Base-by-base conservation (phyloP, 768 basidiomycete species). In the button mushroom (Agaricus bisporus) region DNA sequence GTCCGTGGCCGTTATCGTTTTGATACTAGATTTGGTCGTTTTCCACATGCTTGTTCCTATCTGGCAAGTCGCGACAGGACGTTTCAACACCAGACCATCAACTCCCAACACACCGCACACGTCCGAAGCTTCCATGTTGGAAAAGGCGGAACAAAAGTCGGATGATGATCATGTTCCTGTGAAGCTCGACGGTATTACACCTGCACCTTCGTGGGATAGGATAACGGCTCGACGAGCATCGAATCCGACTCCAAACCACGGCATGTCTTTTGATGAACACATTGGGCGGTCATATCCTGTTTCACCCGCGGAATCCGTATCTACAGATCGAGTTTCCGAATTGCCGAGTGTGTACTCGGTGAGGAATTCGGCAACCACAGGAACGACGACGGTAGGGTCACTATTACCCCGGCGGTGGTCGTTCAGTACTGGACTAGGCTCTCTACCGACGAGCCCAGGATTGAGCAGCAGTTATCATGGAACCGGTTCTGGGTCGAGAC, bases 1-100 rank as follows among this genome's bases (percentile, higher is more conserved):
- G 64, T 85, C 86, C 12, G 69, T 90, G 37, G 78, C 88, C 0
- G 76, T 88, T 28, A 56, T 94, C 43, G 68, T 91, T 51, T 74
- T 89, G 61, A 78, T 88, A 63, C 59, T 85, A 62, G 91, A 90
- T 61, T 69, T 83, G 41, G 58, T 82, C 41, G 68, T 82, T 67
- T 80, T 86, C 59, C 62, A 72, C 49, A 69, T 71, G 28, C 53
- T 77, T 42, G 56, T 61, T 9, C 66, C 65, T 18, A 53, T 74
- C 58, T 50, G 59, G 64, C 49, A 57, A 57, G 22, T 53, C 38
- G 39, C 32, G 10, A 25, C 28, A 18, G 41, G 51, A 14, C 20
- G 42, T 37, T 37, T 48, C 28, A 25, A 18, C 3, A 37, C 35
- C 29, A 15, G 54, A 10, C 58, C 57, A 22, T 20, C 54, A 38